Evolutionary conservation across 2,329 filamentous ascomycete genomes (phyloP).

Genomic region (Colletotrichum musae): DNA sequence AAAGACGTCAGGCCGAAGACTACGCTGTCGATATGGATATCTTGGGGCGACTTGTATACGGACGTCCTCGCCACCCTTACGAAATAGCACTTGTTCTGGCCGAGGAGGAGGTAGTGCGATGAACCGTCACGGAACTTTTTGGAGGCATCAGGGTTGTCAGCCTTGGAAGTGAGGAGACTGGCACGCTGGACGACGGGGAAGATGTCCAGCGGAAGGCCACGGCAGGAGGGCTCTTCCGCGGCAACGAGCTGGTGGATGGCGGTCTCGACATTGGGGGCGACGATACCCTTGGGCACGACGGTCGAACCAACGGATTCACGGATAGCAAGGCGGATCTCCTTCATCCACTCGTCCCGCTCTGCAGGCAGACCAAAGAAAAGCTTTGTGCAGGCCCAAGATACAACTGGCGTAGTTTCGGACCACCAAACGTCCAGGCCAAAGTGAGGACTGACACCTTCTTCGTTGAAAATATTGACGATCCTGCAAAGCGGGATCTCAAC

Average conservation of each 20-base stretch:
- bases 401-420: conserved; percentile 60
- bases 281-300: conserved; percentile 51
- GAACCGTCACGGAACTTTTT: conserved; percentile 65
- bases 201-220: conserved; percentile 52
- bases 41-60: conserved; percentile 57
- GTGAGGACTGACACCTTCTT: conserved; percentile 64
- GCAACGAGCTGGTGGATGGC: conserved; percentile 64
- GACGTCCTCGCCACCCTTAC: conserved; percentile 64
- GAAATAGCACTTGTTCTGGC: conserved; percentile 67
- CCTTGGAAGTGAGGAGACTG: conserved; percentile 56
- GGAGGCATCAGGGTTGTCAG: conserved; percentile 57
- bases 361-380: conserved; percentile 64
- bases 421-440: conserved; percentile 72
- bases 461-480: conserved; percentile 67
- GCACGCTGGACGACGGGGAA: conserved; percentile 68
- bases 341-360: conserved; percentile 66
- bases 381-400: conserved; percentile 63
- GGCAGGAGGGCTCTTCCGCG: conserved; percentile 57
- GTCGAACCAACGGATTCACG: conserved; percentile 54
- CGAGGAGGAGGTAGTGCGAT: conserved; percentile 69
- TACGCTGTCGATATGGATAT: conserved; percentile 65
- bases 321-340: conserved; percentile 60
- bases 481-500: conserved; percentile 65
- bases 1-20: conserved; percentile 68
- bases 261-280: conserved; percentile 63